Base-by-base conservation (phyloP, 129 eudicot genomes). In the Logfia minima region DNA sequence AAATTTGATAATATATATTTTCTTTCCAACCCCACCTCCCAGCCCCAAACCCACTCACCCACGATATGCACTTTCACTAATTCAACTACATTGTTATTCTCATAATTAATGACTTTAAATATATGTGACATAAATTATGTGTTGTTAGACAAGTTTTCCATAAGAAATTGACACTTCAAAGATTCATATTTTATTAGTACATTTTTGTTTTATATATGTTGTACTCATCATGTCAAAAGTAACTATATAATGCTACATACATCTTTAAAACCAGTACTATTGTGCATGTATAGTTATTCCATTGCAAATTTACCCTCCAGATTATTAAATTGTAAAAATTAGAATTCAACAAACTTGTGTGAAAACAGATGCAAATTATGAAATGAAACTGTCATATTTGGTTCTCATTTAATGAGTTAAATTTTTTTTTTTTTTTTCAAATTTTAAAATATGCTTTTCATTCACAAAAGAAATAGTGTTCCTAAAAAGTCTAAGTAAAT, bases 11-110 rank as follows among this genome's bases (percentile, higher is more conserved):
- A 67, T 67, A 19, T 58, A 58, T 58, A n/a, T 14, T 7, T 67
- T 67, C 53, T 68, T 68, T 35, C 52, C 53, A 48, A 68, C 53
- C 29, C 55, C 29, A 34, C 72, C 53, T 23, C 55, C 71, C 72
- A 68, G 14, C 52, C 55, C 28, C 53, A 21, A 74, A 74, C 58
- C 67, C 77, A 74, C 59, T 75, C 70, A 23, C 71, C 68, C 79
- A 62, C 53, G 73, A 76, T 75, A 43, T 32, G 31, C 51, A 64
- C 29, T 63, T 63, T 45, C 73, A 59, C 59, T 77, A 68, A 77
- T 69, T 58, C 81, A 77, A 77, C 81, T 6, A 77, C 76, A 68
- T 77, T 68, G 75, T 76, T 77, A 22, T 56, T 77, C 70, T 77
- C 81, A 77, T 77, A 35, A 77, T 77, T 77, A 35, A 77, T 77